Evolutionary conservation across 805 yeast species (phyloP).

Genomic region (Wickerhamomyces bovis): DNA sequence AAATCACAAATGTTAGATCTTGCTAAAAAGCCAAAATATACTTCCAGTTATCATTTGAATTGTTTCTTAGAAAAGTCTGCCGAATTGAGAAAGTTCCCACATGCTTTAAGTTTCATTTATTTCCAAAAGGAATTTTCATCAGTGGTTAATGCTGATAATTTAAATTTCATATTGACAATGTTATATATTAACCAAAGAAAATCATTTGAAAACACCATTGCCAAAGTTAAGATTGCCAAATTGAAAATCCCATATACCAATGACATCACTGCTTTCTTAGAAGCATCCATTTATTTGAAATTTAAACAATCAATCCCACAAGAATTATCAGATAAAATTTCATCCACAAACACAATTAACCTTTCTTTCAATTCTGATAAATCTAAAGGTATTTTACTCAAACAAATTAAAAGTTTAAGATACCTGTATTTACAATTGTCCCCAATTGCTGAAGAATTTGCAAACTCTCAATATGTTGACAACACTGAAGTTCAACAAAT

Average conservation of each 20-base stretch:
- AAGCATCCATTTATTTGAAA: slow-evolving; percentile 14
- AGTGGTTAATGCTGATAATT: slow-evolving; percentile 9
- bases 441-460: slow-evolving; percentile 17
- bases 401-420: slow-evolving; percentile 11
- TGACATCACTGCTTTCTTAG: slow-evolving; percentile 14
- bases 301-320: slow-evolving; percentile 8
- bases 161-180: slow-evolving; percentile 18
- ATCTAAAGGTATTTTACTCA: slow-evolving; percentile 5
- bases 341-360: not conserved
- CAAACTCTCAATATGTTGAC: slow-evolving; percentile 1
- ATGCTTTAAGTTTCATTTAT: slow-evolving; percentile 18
- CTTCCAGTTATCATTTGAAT: slow-evolving; percentile 15
- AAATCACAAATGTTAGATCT: slow-evolving; percentile 13
- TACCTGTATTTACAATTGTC: slow-evolving; percentile 17
- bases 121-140: slow-evolving; percentile 10
- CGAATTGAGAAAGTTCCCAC: slow-evolving; percentile 16
- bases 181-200: slow-evolving; percentile 19
- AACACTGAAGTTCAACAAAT: not conserved
- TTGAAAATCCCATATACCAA: slow-evolving; percentile 5
- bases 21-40: slow-evolving; percentile 17
- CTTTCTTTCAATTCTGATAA: not conserved
- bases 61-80: slow-evolving; percentile 19
- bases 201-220: slow-evolving; percentile 6
- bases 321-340: slow-evolving; percentile 5
- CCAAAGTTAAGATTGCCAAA: slow-evolving; percentile 12